Percentiles rank a stretch among this genome's conserved stretches.
Conservation (phyloP, 768 basidiomycete species). For the Pisolithus marmoratus region DNA sequence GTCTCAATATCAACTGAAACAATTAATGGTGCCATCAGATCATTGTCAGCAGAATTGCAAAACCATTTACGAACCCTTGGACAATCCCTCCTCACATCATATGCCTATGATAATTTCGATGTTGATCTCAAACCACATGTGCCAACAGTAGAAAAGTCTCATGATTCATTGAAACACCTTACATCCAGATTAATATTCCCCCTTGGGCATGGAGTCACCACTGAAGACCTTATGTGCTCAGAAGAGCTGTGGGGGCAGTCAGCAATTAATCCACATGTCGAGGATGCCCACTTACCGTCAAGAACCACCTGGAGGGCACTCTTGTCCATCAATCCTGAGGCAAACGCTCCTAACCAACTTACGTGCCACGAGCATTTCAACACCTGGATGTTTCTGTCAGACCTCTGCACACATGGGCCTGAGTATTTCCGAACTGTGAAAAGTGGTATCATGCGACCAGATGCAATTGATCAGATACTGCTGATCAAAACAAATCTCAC, state of each 20-base stretch:
- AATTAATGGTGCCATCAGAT: slow-evolving; percentile 21
- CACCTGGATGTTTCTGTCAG: no score
- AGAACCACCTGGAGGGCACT: no score
- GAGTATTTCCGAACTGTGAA: no score
- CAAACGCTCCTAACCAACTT: no score
- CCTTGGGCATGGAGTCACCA: slow-evolving; percentile 14
- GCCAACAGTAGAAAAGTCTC: slow-evolving; percentile 27
- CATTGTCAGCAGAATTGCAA: slow-evolving; percentile 22
- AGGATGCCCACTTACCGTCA: no score
- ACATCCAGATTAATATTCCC: slow-evolving; percentile 20
- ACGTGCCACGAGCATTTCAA: no score
- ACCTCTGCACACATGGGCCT: no score
- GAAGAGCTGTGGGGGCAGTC: slow-evolving; percentile 29
- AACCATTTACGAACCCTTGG: slow-evolving; percentile 16
- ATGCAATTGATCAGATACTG: no score
- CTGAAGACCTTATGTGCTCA: slow-evolving; percentile 26
- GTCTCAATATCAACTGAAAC: slow-evolving; percentile 24
- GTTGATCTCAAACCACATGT: slow-evolving; percentile 27
- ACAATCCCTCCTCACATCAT: slow-evolving; percentile 16
- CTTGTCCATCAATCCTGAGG: no score
- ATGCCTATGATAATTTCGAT: slow-evolving; percentile 42
- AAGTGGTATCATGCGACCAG: no score
- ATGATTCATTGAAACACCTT: slow-evolving; percentile 15
- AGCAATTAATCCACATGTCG: slow-evolving; percentile 13
- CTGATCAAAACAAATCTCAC: no score